phyloP scores from a whole-genome alignment of 371 early-diverging fungal genomes.

The Coemansia sp. region DNA sequence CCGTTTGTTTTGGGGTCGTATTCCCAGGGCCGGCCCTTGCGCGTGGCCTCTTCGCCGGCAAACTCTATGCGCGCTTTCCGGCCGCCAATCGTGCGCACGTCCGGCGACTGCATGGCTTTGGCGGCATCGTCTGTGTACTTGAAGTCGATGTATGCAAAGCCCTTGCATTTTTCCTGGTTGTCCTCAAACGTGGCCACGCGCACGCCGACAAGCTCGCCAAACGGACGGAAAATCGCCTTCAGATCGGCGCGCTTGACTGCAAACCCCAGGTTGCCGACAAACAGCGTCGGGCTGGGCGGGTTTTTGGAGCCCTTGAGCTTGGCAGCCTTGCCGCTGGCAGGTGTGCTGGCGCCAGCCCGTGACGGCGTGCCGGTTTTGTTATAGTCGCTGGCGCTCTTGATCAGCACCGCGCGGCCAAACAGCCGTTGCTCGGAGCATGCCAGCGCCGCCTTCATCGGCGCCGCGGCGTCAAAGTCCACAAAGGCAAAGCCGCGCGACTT shows the following conservation, averaged over 20 bases:
- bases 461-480: constrained; percentile 62
- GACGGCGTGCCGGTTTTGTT: constrained; percentile 56
- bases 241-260: constrained; percentile 63
- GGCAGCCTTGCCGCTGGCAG: not conserved
- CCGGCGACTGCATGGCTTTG: constrained; percentile 57
- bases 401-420: constrained; percentile 64
- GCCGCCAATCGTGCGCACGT: constrained; percentile 36
- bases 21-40: constrained; percentile 48
- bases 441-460: constrained; percentile 59
- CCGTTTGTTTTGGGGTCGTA: constrained; percentile 27
- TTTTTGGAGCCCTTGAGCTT: constrained; percentile 29
- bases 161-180: constrained; percentile 69
- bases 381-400: constrained; percentile 65
- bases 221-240: constrained; percentile 61
- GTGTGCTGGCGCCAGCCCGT: constrained; percentile 20
- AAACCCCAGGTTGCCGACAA: constrained; percentile 80
- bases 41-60: constrained; percentile 49
- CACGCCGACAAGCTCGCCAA: constrained; percentile 66
- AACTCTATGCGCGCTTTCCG: constrained; percentile 37
- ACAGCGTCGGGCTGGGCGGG: constrained; percentile 69
- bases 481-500: constrained; percentile 64
- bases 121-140: constrained; percentile 63
- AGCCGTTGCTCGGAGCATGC: constrained; percentile 60
- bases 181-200: constrained; percentile 74
- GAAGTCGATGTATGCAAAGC: constrained; percentile 72